A percentile compares a stretch with the other conserved stretches of the same genome.
These are phyloP conservation scores for Cydonia oblonga DNA, from an alignment of 331 rosid genomes.

Conservation along the genomic window DNA sequence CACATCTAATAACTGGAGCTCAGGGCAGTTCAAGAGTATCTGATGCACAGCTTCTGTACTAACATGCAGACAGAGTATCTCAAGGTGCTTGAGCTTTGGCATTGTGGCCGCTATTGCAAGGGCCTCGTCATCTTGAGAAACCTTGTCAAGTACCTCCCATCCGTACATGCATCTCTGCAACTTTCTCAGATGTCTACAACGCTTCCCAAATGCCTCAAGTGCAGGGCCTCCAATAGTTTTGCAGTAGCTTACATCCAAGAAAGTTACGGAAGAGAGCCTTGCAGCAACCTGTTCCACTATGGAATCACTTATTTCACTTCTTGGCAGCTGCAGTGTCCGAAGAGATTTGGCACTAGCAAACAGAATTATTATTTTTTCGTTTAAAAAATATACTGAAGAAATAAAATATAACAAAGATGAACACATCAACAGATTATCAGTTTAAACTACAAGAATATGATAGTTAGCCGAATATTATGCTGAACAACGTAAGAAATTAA, in stretches of 20 bases:
- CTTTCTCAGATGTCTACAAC: conserved; percentile 7
- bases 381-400: neutral
- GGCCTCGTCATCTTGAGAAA: conserved; percentile 5
- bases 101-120: conserved; percentile 18
- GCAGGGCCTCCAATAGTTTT: conserved; percentile 4
- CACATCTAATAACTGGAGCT: neutral
- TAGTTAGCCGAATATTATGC: neutral
- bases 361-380: neutral
- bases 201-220: conserved; percentile 12
- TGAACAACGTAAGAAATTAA: too few relatives aligned
- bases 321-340: conserved; percentile 10
- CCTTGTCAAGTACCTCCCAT: neutral
- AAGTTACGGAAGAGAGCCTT: conserved; percentile 6
- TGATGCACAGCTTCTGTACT: conserved; percentile 7
- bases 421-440: neutral
- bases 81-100: conserved; percentile 17
- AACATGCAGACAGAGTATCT: neutral
- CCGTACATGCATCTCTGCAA: neutral
- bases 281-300: conserved; percentile 8
- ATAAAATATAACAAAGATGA: neutral
- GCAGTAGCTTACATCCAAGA: conserved; percentile 17
- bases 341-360: conserved; percentile 13
- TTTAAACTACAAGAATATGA: neutral
- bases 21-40: conserved; percentile 12
- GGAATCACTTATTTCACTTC: neutral